phyloP scores from a whole-genome alignment of 169 alveolate genomes.

The Perkinsus marinus region DNA sequence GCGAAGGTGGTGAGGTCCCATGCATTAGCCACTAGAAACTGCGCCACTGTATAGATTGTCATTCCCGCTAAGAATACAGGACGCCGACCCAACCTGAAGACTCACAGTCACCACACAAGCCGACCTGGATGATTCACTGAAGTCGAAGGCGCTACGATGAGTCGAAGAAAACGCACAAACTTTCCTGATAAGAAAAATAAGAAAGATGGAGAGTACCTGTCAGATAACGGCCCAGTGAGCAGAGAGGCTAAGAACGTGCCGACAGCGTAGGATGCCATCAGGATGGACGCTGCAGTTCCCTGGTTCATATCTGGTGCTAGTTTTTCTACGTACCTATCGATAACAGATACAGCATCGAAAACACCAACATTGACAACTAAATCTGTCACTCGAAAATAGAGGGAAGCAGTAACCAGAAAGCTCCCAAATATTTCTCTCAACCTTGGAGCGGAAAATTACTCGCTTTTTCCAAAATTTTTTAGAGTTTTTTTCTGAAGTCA shows the following conservation, averaged over 20 bases:
- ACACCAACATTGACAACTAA: background rate
- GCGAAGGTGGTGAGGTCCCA: background rate
- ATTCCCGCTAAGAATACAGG: background rate
- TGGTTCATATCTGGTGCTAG: background rate
- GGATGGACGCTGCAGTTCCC: background rate
- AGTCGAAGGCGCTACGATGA: too few relatives aligned
- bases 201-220: background rate
- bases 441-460: too few relatives aligned
- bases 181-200: too few relatives aligned
- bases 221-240: background rate
- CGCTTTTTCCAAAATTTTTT: too few relatives aligned
- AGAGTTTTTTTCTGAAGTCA: too few relatives aligned
- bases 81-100: background rate
- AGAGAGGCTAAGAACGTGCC: background rate
- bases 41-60: background rate
- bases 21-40: background rate
- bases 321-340: background rate
- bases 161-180: too few relatives aligned
- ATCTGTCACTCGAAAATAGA: too few relatives aligned
- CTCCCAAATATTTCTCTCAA: too few relatives aligned
- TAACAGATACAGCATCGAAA: background rate
- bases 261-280: background rate
- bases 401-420: too few relatives aligned
- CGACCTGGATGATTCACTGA: too few relatives aligned
- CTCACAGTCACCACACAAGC: too few relatives aligned